Percentiles rank a stretch among this genome's conserved stretches.
Conservation (phyloP, 805 yeast species). For the Jamesozyma jinghongensis region DNA sequence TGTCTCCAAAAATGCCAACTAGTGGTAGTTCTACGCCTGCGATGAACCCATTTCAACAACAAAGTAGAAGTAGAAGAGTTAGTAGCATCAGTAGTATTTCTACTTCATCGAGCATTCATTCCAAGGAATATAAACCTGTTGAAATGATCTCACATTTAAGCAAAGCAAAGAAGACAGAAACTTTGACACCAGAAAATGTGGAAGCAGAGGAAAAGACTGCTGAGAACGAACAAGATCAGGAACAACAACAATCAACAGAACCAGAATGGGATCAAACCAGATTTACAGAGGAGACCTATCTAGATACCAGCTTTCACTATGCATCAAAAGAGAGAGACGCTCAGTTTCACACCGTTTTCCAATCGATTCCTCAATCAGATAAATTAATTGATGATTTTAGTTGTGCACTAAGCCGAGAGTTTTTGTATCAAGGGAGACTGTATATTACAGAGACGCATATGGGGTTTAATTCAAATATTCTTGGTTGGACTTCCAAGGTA, state of each 20-base stretch:
- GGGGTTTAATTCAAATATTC: slow-evolving; percentile 71
- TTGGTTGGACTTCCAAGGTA: slow-evolving; percentile 86
- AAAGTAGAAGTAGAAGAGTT: slow-evolving; percentile 1
- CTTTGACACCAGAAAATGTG: neutral
- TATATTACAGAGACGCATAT: slow-evolving; percentile 70
- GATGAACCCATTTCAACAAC: neutral
- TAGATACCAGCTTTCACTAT: slow-evolving; percentile 50
- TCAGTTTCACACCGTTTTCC: slow-evolving; percentile 73
- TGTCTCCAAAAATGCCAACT: neutral
- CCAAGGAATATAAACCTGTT: slow-evolving; percentile 11
- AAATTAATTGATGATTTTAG: slow-evolving; percentile 76
- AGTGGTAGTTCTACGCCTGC: neutral
- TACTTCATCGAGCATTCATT: neutral
- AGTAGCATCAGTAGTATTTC: slow-evolving; percentile 9
- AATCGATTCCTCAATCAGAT: slow-evolving; percentile 58
- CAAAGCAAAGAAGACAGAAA: neutral
- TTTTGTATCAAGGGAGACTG: slow-evolving; percentile 77
- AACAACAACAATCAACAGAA: neutral
- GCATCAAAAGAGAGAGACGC: slow-evolving; percentile 56
- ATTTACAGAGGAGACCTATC: slow-evolving; percentile 50
- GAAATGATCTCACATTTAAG: slow-evolving; percentile 8
- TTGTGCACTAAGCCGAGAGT: slow-evolving; percentile 79
- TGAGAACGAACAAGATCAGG: neutral
- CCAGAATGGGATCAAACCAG: slow-evolving; percentile 29
- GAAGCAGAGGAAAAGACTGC: neutral